Evolutionary conservation across 305 asterid genomes (phyloP), one percentile per base, ranked within the genome.

Genomic region (Fraxinus sp.): DNA sequence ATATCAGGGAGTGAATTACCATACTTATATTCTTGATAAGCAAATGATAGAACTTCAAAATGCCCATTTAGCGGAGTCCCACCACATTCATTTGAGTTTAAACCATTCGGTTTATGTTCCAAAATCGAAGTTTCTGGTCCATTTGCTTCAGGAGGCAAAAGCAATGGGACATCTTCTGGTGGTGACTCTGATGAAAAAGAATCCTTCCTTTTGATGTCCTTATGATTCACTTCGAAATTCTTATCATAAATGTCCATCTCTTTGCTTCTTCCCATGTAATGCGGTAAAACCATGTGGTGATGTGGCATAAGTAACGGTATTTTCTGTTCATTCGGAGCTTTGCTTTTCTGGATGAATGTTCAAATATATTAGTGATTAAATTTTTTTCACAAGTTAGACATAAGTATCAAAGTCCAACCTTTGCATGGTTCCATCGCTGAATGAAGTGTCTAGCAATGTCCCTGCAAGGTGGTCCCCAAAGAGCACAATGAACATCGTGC

Each of bases 391-490:
- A 62, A 73, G 77, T 79, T 77, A 72, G 43, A 68, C 78, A 43
- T 78, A 80, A 79, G 74, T 32, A 41, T 16, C 13, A n/a, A 81
- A 84, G 55, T 66, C 85, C 73, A 77, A 89, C 97, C 93, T 93
- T 88, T 82, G 93, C 99, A 87, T 96, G 94, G 87, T 96, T 96
- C 99, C 99, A 96, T 24, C 99, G 98, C 83, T 94, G 98, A 88
- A 93, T 96, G 88, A 96, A 96, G 86, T 96, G 99, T 85, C 98
- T 90, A 75, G 99, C 98, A 81, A 95, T 89, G 86, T 96, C 99
- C 88, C 93, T 93, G 86, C 98, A 96, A 37, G 99, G 91, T 6
- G 98, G 98, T n/a, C 98, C 99, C 99, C 99, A 95, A 64, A 96
- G 87, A 28, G 99, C 97, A 79, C 99, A 96, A 81, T 96, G 99